Conservation (phyloP, 108 stramenopile species). For the Fragilariopsis cylindrus region DNA sequence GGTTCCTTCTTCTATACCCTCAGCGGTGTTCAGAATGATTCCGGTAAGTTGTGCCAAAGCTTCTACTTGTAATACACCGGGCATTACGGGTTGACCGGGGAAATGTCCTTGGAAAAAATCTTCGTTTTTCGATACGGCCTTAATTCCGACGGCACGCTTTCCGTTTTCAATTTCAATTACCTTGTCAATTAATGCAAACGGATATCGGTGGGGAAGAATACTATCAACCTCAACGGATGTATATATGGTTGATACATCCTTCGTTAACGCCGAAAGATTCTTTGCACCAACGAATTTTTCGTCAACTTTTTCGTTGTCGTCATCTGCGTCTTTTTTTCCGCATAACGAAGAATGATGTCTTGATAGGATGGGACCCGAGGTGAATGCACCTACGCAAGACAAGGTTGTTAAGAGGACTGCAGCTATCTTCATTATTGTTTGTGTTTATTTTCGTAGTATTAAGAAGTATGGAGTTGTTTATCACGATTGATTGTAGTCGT, state of each 20-base stretch:
- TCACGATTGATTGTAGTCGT: too few species aligned
- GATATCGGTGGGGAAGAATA: conserved; percentile 93
- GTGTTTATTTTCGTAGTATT: not conserved
- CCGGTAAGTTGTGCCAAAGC: conserved; percentile 98
- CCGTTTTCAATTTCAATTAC: conserved; percentile 92
- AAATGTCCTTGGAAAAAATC: conserved; percentile 99
- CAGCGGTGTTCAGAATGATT: conserved; percentile 88
- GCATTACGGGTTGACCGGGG: conserved; percentile 97
- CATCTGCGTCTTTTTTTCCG: conserved; percentile 28
- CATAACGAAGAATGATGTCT: conserved; percentile 24
- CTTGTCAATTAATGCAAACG: conserved; percentile 89
- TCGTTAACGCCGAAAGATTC: conserved; percentile 74
- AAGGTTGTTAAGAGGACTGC: conserved; percentile 42
- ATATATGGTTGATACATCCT: conserved; percentile 67
- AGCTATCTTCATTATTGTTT: conserved; percentile 54
- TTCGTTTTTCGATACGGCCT: conserved; percentile 94
- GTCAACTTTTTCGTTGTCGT: conserved; percentile 14
- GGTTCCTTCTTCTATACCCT: conserved; percentile 81
- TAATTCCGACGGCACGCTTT: conserved; percentile 94
- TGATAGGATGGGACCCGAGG: conserved; percentile 15
- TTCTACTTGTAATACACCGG: conserved; percentile 96
- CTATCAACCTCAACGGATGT: conserved; percentile 89
- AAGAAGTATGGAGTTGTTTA: too few species aligned
- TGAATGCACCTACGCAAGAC: conserved; percentile 54
- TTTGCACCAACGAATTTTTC: conserved; percentile 39